Evolutionary conservation across 768 basidiomycete genomes (phyloP).

Genomic region (Rhizopogon vulgaris): DNA sequence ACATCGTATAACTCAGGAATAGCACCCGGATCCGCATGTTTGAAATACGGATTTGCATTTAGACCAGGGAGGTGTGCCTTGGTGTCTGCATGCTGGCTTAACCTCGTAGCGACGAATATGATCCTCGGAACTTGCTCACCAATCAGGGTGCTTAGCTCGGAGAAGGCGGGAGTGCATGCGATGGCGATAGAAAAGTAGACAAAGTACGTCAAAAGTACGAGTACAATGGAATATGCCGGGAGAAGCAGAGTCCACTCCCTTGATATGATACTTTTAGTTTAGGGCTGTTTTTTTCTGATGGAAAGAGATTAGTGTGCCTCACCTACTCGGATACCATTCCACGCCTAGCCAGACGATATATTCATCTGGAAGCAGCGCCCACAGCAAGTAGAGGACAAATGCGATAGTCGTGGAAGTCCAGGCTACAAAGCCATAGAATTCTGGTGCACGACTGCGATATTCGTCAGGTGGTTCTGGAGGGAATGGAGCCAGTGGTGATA

Average conservation of each 20-base stretch:
- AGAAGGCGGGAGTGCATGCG: constrained; percentile 62
- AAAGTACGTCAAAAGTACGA: constrained; percentile 70
- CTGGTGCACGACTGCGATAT: constrained; percentile 63
- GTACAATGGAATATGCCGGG: constrained; percentile 69
- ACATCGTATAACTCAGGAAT: constrained; percentile 74
- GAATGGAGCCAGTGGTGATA: constrained; percentile 37
- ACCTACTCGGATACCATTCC: constrained; percentile 88
- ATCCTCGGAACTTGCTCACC: constrained; percentile 38
- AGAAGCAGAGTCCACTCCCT: constrained; percentile 85
- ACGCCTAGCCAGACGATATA: constrained; percentile 63
- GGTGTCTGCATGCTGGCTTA: constrained; percentile 39
- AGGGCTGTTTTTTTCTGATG: not conserved
- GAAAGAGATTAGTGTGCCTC: constrained; percentile 11
- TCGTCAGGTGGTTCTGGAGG: constrained; percentile 35
- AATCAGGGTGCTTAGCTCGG: constrained; percentile 58
- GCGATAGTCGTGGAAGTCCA: constrained; percentile 72
- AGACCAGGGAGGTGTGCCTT: constrained; percentile 44
- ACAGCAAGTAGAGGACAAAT: constrained; percentile 67
- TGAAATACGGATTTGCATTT: constrained; percentile 40
- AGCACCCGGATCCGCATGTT: constrained; percentile 37
- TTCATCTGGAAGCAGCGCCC: constrained; percentile 75
- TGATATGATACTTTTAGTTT: constrained; percentile 1
- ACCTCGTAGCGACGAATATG: constrained; percentile 7
- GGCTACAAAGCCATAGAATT: constrained; percentile 89
- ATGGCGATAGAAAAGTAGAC: constrained; percentile 74